These are phyloP conservation scores for Tephrocybe sp. DNA, from an alignment of 768 basidiomycete species.

Conservation along the genomic window DNA sequence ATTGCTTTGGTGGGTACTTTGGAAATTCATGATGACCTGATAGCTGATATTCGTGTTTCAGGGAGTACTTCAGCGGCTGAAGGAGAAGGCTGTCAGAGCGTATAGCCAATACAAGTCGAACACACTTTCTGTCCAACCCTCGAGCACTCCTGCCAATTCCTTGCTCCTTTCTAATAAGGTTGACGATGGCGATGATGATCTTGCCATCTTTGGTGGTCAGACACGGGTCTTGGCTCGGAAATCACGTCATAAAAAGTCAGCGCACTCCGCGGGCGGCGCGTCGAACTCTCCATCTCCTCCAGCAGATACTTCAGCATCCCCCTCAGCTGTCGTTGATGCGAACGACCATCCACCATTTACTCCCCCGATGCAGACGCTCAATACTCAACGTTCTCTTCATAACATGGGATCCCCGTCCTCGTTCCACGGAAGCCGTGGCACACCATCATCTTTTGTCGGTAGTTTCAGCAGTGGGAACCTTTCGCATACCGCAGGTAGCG, in stretches of 20 bases:
- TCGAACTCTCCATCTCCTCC: conserved; percentile 19
- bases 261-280: not conserved
- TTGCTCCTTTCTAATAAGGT: conserved; percentile 8
- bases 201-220: conserved; percentile 58
- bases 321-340: not conserved
- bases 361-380: not conserved
- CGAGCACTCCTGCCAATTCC: not conserved
- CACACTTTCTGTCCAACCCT: conserved; percentile 7
- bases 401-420: conserved; percentile 26
- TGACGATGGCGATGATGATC: conserved; percentile 42
- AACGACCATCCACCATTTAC: not conserved
- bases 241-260: conserved; percentile 10
- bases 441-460: not conserved
- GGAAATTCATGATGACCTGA: not conserved
- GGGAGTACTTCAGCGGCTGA: conserved; percentile 44
- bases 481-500: not conserved
- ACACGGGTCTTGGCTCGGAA: conserved; percentile 36
- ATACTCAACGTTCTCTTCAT: conserved; percentile 23
- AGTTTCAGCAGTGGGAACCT: not conserved
- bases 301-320: conserved; percentile 5
- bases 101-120: conserved; percentile 29
- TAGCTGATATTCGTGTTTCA: conserved; percentile 15
- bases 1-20: conserved; percentile 40
- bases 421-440: not conserved
- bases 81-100: conserved; percentile 42